phyloP scores from a whole-genome alignment of 257 asterid genomes.

The Nicotiana sylvestris region DNA sequence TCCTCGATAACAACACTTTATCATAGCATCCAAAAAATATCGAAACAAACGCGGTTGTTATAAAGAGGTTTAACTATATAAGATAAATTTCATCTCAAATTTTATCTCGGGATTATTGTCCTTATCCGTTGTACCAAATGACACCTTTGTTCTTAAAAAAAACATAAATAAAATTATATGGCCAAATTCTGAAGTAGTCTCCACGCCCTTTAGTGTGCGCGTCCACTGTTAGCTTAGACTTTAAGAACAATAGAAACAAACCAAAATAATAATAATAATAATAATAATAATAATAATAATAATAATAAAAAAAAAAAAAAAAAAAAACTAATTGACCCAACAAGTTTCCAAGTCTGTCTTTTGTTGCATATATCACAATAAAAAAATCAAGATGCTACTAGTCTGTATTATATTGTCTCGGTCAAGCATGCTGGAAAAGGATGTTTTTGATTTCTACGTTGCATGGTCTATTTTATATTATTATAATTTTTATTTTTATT shows the following conservation, averaged over 20 bases:
- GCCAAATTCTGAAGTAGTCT: neutral
- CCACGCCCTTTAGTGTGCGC: neutral
- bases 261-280: neutral
- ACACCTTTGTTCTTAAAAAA: no score
- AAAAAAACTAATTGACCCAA: constrained; percentile 1
- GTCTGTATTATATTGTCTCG: neutral
- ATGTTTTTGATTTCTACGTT: neutral
- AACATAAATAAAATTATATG: neutral
- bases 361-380: neutral
- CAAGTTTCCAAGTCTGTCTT: neutral
- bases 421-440: neutral
- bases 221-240: neutral
- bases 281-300: neutral
- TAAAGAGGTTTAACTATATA: no score
- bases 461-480: constrained; percentile 4
- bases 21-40: no score
- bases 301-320: no score
- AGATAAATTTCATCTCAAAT: no score
- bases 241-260: neutral
- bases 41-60: no score
- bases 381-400: neutral
- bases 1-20: no score
- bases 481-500: neutral
- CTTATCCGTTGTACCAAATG: no score
- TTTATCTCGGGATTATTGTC: no score